Conservation (phyloP, 2,329 filamentous ascomycete genomes). For the Aureobasidium zeae region DNA sequence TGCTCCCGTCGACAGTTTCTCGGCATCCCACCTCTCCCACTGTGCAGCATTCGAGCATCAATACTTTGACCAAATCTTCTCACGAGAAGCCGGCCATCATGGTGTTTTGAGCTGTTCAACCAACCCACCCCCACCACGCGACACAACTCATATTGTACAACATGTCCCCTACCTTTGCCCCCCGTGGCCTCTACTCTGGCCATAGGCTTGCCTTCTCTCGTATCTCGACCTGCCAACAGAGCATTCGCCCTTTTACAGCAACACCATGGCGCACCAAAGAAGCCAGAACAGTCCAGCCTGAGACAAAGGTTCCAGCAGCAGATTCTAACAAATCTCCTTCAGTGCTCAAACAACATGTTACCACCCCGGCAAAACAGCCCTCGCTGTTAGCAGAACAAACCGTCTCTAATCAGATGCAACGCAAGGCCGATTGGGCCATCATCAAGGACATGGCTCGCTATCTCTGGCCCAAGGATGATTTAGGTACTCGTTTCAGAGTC, state of each 20-base stretch:
- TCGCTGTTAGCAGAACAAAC: slow-evolving; percentile 57
- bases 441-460: slow-evolving; percentile 97
- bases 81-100: slow-evolving; percentile 14
- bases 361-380: slow-evolving; percentile 35
- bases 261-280: slow-evolving; percentile 34
- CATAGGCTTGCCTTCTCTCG: slow-evolving; percentile 4
- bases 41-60: background rate
- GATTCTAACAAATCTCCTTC: slow-evolving; percentile 30
- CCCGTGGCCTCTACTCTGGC: slow-evolving; percentile 5
- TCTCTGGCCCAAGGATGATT: slow-evolving; percentile 83
- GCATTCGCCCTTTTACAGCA: slow-evolving; percentile 31
- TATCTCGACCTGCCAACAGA: slow-evolving; percentile 10
- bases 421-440: slow-evolving; percentile 96
- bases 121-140: background rate
- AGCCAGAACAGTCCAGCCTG: slow-evolving; percentile 25
- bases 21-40: too few relatives aligned
- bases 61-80: background rate
- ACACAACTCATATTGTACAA: background rate
- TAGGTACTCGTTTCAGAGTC: slow-evolving; percentile 76
- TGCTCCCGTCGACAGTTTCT: too few relatives aligned
- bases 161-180: slow-evolving; percentile 6
- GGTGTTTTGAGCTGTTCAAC: slow-evolving; percentile 10
- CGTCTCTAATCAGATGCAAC: slow-evolving; percentile 69
- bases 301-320: slow-evolving; percentile 23
- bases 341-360: slow-evolving; percentile 26